Evolutionary conservation across 2,329 filamentous ascomycete genomes (phyloP).

Genomic region (Mycosphaerella arachidis): DNA sequence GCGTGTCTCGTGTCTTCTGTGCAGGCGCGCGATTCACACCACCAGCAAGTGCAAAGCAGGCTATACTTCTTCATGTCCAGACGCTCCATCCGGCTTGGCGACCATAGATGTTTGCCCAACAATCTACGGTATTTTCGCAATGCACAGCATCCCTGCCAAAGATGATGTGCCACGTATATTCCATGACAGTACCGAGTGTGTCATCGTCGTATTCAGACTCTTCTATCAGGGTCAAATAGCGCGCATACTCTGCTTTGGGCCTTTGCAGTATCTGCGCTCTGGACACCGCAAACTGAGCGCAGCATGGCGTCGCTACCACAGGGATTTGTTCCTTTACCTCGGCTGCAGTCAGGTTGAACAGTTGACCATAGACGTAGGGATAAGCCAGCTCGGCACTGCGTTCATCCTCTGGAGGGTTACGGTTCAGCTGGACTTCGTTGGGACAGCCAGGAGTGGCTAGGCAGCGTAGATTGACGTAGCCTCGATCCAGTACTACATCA

Average conservation of each 20-base stretch:
- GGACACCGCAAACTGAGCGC: constrained; percentile 35
- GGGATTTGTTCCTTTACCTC: constrained; percentile 15
- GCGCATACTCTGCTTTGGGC: constrained; percentile 30
- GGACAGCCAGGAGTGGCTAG: constrained; percentile 23
- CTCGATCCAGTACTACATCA: constrained; percentile 21
- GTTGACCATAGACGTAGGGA: constrained; percentile 21
- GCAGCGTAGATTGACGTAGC: constrained; percentile 30
- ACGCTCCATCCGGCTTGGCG: constrained; percentile 2
- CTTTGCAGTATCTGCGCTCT: constrained; percentile 27
- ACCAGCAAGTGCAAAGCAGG: background rate
- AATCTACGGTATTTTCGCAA: constrained; percentile 26
- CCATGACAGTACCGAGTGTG: constrained; percentile 51
- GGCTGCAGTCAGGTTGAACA: constrained; percentile 19
- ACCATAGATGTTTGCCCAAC: constrained; percentile 31
- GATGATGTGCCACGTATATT: constrained; percentile 58
- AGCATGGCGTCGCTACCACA: constrained; percentile 23
- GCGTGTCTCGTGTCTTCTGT: background rate
- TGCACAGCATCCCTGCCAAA: constrained; percentile 28
- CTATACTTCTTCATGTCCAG: background rate
- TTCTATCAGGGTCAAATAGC: constrained; percentile 46
- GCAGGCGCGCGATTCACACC: too few relatives aligned
- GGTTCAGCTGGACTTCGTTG: constrained; percentile 21
- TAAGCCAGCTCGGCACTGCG: constrained; percentile 19
- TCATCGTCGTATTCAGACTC: constrained; percentile 46
- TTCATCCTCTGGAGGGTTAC: constrained; percentile 16